Evolutionary conservation across 2,329 filamentous ascomycete species (phyloP), one percentile per base, ranked within the genome.

Genomic region (Aulographum hederae): DNA sequence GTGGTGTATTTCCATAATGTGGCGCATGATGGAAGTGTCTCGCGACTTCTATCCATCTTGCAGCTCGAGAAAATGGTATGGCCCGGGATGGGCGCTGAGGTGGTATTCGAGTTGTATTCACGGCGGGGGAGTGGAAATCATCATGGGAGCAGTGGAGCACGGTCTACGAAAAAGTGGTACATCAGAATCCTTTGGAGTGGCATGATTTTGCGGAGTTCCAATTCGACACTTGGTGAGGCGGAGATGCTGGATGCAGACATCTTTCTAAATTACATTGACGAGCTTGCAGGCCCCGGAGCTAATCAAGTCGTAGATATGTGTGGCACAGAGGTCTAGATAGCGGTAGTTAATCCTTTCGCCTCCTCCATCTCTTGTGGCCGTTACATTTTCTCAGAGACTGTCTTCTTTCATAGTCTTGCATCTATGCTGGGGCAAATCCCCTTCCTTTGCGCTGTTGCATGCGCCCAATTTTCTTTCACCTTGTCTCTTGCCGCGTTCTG

Each of bases 11-110:
- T 71, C 27, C 80, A 89, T 45, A 85, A 86, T 39, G 63, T 89
- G 23, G 80, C 78, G 2, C 80, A 91, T 43, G 81, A 89, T 42
- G 81, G 80, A 3, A 75, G 69, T 3, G 46, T 85, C 5, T 71
- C 74, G 8, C 56, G 70, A 2, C 43, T 86, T 5, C 56, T 89
- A 15, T 69, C 69, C 2, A 63, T 85, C 12, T 46, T 89, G 44
- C 79, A 86, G 53, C 45, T 78, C 2, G 73, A 81, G 15, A 50
- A 60, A 32, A 86, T 86, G 78, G 71, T 82, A 1, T 86, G 79
- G 79, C 79, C 79, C 0, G 79, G 79, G 0, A 84, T 86, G 78
- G 79, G 79, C 0, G 61, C 69, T 6, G 79, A 86, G 53, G 61
- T 86, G 1, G 67, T 84, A 0, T 82, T 85, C 46, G 79, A 86